Conservation (phyloP, 202 grass and related monocot species). For the Cymbopogon flexuosus region DNA sequence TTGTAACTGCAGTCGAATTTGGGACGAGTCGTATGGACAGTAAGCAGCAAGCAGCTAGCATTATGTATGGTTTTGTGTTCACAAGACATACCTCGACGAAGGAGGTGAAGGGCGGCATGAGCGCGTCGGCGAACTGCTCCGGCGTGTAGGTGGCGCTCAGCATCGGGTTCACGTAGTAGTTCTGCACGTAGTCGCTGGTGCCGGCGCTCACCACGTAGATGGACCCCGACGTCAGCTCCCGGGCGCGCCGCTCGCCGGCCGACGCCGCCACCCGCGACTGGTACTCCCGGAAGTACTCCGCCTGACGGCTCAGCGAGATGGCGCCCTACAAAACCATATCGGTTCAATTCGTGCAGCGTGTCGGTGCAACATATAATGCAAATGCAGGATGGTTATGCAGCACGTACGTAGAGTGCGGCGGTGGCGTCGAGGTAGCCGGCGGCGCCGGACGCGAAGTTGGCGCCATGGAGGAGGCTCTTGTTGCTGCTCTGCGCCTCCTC, state of each 20-base stretch:
- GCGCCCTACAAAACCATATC: constrained; percentile 60
- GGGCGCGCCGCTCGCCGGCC: constrained; percentile 44
- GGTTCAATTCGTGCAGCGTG: background rate
- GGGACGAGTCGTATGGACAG: no score
- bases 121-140: constrained; percentile 62
- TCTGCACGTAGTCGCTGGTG: constrained; percentile 91
- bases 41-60: no score
- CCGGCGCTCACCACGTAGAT: constrained; percentile 84
- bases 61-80: no score
- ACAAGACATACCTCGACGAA: constrained; percentile 54
- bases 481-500: constrained; percentile 64
- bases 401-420: constrained; percentile 52
- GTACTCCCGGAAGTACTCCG: constrained; percentile 62
- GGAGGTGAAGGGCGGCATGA: constrained; percentile 63
- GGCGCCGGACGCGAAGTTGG: constrained; percentile 88
- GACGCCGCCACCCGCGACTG: constrained; percentile 51
- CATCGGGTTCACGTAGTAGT: constrained; percentile 86
- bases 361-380: no score
- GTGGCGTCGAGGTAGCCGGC: constrained; percentile 80
- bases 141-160: constrained; percentile 50
- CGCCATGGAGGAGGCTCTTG: constrained; percentile 65
- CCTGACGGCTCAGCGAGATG: constrained; percentile 62
- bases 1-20: no score
- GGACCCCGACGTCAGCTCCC: constrained; percentile 52
- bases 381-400: no score